Evolutionary conservation across 2,329 filamentous ascomycete genomes (phyloP).

Genomic region (Aureobasidium uvarum): DNA sequence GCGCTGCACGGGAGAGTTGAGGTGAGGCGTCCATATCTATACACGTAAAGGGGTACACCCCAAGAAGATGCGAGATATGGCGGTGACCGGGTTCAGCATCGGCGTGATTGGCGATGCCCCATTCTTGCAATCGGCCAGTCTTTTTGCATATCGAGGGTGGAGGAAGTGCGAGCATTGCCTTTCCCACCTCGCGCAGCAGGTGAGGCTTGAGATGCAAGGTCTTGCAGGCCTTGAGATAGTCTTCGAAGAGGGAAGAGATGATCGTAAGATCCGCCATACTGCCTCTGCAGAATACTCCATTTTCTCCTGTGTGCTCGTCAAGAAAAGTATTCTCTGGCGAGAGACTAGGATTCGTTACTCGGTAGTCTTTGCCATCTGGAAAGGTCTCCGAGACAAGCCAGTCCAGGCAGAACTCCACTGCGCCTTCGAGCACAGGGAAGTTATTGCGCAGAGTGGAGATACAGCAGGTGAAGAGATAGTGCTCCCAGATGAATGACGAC

Average conservation of each 20-base stretch:
- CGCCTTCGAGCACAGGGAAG: slow-evolving; percentile 2
- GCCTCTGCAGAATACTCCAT: slow-evolving; percentile 5
- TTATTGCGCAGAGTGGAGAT: neutral
- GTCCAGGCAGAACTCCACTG: slow-evolving; percentile 13
- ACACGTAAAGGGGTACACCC: neutral
- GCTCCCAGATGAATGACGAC: slow-evolving; percentile 27
- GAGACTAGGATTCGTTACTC: neutral
- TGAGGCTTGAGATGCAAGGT: neutral
- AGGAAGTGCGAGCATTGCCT: neutral
- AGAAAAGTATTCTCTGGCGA: slow-evolving; percentile 4
- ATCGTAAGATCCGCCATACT: slow-evolving; percentile 12
- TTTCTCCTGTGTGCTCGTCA: neutral
- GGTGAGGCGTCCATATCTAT: slow-evolving; percentile 3
- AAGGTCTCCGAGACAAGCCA: neutral
- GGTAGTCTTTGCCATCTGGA: neutral
- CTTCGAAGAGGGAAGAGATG: slow-evolving; percentile 1
- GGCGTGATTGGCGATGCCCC: neutral
- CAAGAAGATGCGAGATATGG: neutral
- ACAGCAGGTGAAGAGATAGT: slow-evolving; percentile 11
- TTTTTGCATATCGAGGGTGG: neutral
- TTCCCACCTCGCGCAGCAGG: neutral
- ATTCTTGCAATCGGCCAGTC: slow-evolving; percentile 19
- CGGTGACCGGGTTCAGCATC: slow-evolving; percentile 1
- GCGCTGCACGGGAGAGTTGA: neutral
- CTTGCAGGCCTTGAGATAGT: slow-evolving; percentile 2